A percentile compares a stretch with the other conserved stretches of the same genome.
Evolutionary conservation across 306 rosid species (phyloP).

Genomic region (Gillenia trifoliata): DNA sequence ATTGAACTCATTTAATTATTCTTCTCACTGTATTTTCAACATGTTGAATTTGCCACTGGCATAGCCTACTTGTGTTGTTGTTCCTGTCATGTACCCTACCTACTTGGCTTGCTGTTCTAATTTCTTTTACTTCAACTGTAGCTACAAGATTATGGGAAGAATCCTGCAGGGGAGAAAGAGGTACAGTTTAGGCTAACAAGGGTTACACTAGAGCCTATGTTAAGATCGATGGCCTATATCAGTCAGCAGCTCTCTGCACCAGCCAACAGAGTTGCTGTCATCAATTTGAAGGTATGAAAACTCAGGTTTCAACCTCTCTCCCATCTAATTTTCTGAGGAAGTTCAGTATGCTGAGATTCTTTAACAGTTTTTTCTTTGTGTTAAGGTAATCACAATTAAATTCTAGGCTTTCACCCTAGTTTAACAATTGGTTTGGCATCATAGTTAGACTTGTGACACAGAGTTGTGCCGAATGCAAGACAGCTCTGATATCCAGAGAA

Average conservation of each 20-base stretch:
- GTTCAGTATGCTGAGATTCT: background rate
- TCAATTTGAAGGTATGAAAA: constrained; percentile 59
- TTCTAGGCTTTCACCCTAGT: background rate
- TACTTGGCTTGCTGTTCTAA: constrained; percentile 23
- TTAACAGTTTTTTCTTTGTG: too few species aligned
- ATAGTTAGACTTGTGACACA: background rate
- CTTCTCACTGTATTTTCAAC: background rate
- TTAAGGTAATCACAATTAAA: background rate
- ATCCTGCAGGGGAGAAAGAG: constrained; percentile 55
- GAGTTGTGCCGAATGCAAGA: background rate
- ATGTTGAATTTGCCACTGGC: background rate
- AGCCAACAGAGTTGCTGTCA: constrained; percentile 68
- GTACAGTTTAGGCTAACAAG: constrained; percentile 67
- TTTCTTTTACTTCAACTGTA: constrained; percentile 18
- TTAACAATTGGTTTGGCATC: background rate
- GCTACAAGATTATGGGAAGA: constrained; percentile 72
- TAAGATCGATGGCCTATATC: constrained; percentile 66
- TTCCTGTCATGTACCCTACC: too few species aligned
- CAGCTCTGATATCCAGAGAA: background rate
- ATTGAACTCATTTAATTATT: background rate
- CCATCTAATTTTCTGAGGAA: background rate
- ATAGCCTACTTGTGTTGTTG: background rate
- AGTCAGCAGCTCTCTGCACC: constrained; percentile 66
- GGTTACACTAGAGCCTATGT: constrained; percentile 76
- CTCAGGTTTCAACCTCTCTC: background rate